Percentiles rank a stretch among this genome's conserved stretches.
Conservation (phyloP, 352 stramenopile species). For the Phytopythium boreale region DNA sequence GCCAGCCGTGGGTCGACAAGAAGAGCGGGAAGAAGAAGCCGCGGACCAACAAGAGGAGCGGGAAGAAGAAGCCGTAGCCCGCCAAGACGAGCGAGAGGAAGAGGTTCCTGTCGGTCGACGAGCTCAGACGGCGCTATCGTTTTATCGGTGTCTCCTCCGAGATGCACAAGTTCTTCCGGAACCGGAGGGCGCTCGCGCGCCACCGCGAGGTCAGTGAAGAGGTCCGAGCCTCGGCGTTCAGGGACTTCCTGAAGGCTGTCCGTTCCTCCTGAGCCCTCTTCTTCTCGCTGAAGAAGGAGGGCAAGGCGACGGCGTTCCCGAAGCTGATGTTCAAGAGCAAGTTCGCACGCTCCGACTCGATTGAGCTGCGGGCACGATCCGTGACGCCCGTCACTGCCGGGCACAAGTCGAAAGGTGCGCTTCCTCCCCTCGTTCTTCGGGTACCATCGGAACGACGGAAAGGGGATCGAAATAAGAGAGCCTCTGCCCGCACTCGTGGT, state of each 20-base stretch:
- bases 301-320: conserved; percentile 11
- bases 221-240: neutral
- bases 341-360: conserved; percentile 7
- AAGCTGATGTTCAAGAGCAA: conserved; percentile 14
- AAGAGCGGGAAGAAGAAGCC: too few relatives aligned
- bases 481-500: neutral
- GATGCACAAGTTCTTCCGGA: neutral
- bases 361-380: neutral
- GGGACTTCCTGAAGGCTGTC: neutral
- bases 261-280: neutral
- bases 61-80: too few relatives aligned
- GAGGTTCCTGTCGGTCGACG: neutral
- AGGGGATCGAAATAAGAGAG: too few relatives aligned
- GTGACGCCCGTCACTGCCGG: too few relatives aligned
- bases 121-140: neutral
- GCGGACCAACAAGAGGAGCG: too few relatives aligned
- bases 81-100: neutral
- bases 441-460: too few relatives aligned
- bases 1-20: neutral
- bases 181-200: neutral
- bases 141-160: too few relatives aligned
- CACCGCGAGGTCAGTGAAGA: neutral
- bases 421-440: too few relatives aligned
- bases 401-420: too few relatives aligned
- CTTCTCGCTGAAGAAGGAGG: neutral